Conservation (phyloP, 768 basidiomycete genomes). For the Kwoniella mangroviensis region DNA sequence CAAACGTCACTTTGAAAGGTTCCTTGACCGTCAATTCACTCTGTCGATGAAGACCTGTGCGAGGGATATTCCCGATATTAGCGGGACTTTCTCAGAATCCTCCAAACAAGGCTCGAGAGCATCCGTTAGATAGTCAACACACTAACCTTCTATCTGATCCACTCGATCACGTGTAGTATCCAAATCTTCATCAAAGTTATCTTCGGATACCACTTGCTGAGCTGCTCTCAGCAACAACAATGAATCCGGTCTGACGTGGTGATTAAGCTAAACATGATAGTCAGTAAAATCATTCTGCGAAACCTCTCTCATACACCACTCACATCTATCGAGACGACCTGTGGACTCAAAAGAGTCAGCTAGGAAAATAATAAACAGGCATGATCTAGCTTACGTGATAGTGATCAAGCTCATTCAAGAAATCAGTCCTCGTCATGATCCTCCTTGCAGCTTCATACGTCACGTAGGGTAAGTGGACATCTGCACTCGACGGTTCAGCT, state of each 20-base stretch:
- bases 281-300: too few relatives aligned
- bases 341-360: conserved; percentile 23
- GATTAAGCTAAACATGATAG: conserved; percentile 63
- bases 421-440: conserved; percentile 84
- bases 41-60: conserved; percentile 55
- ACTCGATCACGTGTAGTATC: conserved; percentile 75
- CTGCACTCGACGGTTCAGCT: conserved; percentile 59
- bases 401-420: conserved; percentile 65
- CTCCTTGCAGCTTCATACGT: conserved; percentile 71
- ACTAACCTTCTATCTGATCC: conserved; percentile 78
- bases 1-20: conserved; percentile 52
- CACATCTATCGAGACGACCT: conserved; percentile 80
- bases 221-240: conserved; percentile 76
- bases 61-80: neutral
- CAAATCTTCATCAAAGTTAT: conserved; percentile 78
- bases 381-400: conserved; percentile 59
- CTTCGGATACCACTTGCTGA: conserved; percentile 70
- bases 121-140: neutral
- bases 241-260: conserved; percentile 80
- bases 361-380: neutral
- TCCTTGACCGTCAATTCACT: conserved; percentile 56
- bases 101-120: neutral
- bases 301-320: conserved; percentile 47
- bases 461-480: conserved; percentile 31
- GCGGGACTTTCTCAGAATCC: neutral